Base-by-base conservation (phyloP, 2,329 filamentous ascomycete genomes). In the Apiospora kogelbergensis region DNA sequence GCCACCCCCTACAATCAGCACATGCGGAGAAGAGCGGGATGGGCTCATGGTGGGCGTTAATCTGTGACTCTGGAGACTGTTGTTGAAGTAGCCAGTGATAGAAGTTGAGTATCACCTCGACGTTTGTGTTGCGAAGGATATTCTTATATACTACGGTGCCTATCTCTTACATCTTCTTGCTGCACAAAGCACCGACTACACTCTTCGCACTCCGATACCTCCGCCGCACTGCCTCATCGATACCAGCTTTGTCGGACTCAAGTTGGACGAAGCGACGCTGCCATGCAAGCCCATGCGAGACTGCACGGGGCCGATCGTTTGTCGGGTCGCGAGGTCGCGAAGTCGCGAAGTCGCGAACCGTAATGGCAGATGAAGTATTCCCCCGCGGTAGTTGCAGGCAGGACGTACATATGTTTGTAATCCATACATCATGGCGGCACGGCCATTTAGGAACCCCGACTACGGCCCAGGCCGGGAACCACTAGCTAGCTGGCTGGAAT, bases 1-100 rank as follows among this genome's bases (percentile, higher is more conserved):
- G 15, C 69, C 69, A 13, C 30, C 69, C 5, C 69, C 69, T 7
- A 70, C 30, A 13, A 70, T 70, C n/a, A 70, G 26, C 22, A 70
- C 69, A 41, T 70, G 69, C 13, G 65, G 65, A 20, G 53, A 60
- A 60, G 26, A 13, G 0, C 26, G 53, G 17, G 53, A 11, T 22
- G 53, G 4, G 22, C 3, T 11, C 53, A 60, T 60, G 33, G 5
- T 37, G 53, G 3, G 7, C 20, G 30, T 37, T 17, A 20, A 37
- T 42, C 17, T 11, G 17, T n/a, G 11, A 17, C 30, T 60, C 3
- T 60, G 30, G n/a, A n/a, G 30, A n/a, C 40, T 11, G 30, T n/a
- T 30, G 24, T 30, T 2, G 30, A n/a, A 3, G 30, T 60, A n/a
- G 30, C 13, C 17, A 37, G 30, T 13, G 30, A 37, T 9, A 1